Conservation (phyloP, 148 eudicot genomes). For the Hydrangea macrophylla region DNA sequence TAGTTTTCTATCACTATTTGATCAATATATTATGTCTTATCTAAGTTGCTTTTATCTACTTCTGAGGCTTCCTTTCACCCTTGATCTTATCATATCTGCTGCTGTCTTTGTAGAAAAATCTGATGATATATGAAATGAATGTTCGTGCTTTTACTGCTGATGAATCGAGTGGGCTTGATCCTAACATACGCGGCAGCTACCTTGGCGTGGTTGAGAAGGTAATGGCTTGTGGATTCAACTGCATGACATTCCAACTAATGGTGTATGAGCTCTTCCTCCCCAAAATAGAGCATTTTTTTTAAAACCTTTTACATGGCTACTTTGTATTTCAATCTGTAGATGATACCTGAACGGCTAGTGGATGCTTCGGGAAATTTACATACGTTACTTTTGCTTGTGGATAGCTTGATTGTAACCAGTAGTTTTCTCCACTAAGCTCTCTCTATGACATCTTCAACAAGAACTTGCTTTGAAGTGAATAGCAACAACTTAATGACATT, state of each 20-base stretch:
- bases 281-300: not conserved
- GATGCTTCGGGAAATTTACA: not conserved
- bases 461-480: no score
- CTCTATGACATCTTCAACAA: no score
- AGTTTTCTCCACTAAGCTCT: not conserved
- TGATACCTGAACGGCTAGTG: constrained; percentile 2
- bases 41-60: not conserved
- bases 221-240: constrained; percentile 12
- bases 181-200: constrained; percentile 82
- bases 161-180: constrained; percentile 79
- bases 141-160: constrained; percentile 92
- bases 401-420: not conserved
- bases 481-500: no score
- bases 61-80: not conserved
- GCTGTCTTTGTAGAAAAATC: constrained; percentile 69
- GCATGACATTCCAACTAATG: not conserved
- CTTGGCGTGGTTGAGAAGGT: constrained; percentile 98
- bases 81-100: not conserved
- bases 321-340: not conserved
- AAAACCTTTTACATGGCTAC: not conserved
- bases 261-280: not conserved
- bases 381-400: not conserved
- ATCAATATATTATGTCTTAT: not conserved
- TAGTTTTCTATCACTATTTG: not conserved
- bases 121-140: constrained; percentile 96